Percentiles rank a stretch among this genome's conserved stretches.
phyloP scores from a whole-genome alignment of 345 rosid genomes.

The Gossypium rotundifolium region DNA sequence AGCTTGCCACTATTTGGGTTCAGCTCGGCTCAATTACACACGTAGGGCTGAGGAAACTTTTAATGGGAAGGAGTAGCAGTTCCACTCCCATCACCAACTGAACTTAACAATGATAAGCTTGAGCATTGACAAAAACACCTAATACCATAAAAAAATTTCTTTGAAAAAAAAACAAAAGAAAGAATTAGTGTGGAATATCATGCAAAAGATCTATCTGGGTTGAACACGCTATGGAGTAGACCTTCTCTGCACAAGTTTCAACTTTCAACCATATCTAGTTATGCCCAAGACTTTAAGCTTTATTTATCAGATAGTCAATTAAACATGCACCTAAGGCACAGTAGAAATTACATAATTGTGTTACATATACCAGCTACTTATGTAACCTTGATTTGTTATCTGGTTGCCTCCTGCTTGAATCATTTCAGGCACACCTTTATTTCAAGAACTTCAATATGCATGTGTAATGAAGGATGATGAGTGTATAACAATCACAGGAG shows the following conservation, averaged over 20 bases:
- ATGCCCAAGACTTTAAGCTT: not conserved
- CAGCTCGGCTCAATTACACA: no score
- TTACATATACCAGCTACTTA: not conserved
- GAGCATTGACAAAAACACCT: not conserved
- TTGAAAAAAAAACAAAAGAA: not conserved
- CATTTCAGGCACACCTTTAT: not conserved
- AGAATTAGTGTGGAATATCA: not conserved
- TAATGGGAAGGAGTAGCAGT: not conserved
- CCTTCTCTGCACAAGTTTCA: conserved; percentile 1
- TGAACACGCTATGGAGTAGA: not conserved
- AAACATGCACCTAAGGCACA: not conserved
- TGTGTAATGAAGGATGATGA: not conserved
- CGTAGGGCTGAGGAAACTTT: not conserved
- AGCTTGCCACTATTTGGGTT: no score
- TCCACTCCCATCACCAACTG: not conserved
- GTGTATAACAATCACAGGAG: not conserved
- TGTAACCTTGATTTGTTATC: not conserved
- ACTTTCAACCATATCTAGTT: not conserved
- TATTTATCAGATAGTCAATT: not conserved
- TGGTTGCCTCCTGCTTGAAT: not conserved
- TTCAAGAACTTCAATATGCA: not conserved
- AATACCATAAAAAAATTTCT: not conserved
- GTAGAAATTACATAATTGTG: not conserved
- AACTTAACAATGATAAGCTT: not conserved
- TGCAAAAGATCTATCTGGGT: not conserved